phyloP scores from a whole-genome alignment of 805 yeast genomes.

The Candida ipomoeae region DNA sequence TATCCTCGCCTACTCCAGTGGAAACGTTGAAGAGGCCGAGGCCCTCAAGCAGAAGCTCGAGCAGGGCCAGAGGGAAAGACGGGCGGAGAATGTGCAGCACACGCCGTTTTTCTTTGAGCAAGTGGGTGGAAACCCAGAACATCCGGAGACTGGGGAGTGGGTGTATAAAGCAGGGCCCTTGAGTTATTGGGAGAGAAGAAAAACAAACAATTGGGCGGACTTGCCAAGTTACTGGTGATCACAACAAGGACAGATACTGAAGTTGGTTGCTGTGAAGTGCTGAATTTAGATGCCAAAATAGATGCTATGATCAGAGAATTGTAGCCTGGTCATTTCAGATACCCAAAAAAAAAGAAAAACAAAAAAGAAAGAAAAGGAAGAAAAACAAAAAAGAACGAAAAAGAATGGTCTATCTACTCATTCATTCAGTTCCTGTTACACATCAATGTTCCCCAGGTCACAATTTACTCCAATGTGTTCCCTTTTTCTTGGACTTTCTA shows the following conservation, averaged over 20 bases:
- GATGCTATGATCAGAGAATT: no score
- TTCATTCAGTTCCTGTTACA: no score
- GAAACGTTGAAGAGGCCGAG: conserved; percentile 71
- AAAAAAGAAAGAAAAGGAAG: no score
- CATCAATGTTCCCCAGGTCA: no score
- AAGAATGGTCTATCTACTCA: no score
- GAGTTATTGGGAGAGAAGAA: conserved; percentile 80
- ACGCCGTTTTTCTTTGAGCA: conserved; percentile 62
- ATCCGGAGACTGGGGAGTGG: conserved; percentile 48
- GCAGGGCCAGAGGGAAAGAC: conserved; percentile 72
- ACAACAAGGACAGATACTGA: neutral
- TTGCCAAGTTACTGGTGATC: conserved; percentile 54
- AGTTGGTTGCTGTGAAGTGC: no score
- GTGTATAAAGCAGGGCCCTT: conserved; percentile 51
- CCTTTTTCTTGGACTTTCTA: no score
- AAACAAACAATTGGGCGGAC: conserved; percentile 56
- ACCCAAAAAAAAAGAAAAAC: no score
- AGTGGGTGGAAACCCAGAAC: conserved; percentile 28
- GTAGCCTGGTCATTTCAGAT: no score
- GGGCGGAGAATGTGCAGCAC: conserved; percentile 50
- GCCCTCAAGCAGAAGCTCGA: conserved; percentile 62
- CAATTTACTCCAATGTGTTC: no score
- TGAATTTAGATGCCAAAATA: no score
- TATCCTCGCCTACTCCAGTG: conserved; percentile 64
- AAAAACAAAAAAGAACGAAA: no score